These are phyloP conservation scores for Remersonia thermophila DNA, from an alignment of 2,329 filamentous ascomycete species.

Conservation along the genomic window DNA sequence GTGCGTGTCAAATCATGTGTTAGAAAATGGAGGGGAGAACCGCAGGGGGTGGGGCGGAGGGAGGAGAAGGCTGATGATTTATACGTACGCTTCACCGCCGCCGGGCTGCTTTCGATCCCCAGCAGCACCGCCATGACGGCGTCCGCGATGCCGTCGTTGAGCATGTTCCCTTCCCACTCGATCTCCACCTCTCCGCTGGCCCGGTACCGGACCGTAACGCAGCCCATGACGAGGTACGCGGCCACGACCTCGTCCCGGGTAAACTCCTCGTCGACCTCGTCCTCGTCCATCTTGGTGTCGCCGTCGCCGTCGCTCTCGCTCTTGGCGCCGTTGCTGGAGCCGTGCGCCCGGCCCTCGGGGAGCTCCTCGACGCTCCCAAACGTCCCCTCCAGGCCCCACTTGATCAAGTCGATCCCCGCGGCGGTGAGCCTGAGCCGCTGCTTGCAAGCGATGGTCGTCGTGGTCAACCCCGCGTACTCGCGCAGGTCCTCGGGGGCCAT, in stretches of 20 bases:
- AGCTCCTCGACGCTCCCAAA: slow-evolving; percentile 76
- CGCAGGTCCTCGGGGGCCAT: slow-evolving; percentile 95
- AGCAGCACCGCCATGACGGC: slow-evolving; percentile 87
- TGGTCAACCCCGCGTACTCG: slow-evolving; percentile 94
- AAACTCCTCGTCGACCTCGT: slow-evolving; percentile 50
- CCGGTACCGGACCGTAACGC: slow-evolving; percentile 68
- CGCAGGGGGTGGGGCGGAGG: too few relatives aligned
- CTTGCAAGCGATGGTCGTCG: slow-evolving; percentile 85
- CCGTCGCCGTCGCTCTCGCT: slow-evolving; percentile 23
- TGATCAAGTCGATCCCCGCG: slow-evolving; percentile 80
- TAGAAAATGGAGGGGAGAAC: neutral
- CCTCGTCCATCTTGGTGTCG: slow-evolving; percentile 19
- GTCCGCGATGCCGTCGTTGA: slow-evolving; percentile 97
- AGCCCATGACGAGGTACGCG: slow-evolving; percentile 73
- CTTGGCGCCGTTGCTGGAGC: slow-evolving; percentile 20
- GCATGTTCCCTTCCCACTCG: slow-evolving; percentile 95
- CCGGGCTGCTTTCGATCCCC: slow-evolving; percentile 85
- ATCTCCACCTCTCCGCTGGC: slow-evolving; percentile 71
- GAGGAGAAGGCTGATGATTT: too few relatives aligned
- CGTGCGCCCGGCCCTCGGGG: slow-evolving; percentile 36
- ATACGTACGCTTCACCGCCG: slow-evolving; percentile 80
- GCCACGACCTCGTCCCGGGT: slow-evolving; percentile 44
- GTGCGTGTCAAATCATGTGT: slow-evolving; percentile 16
- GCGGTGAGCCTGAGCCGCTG: slow-evolving; percentile 80
- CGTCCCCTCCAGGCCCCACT: slow-evolving; percentile 87